Evolutionary conservation across 441 rosid species (phyloP).

Genomic region (Pelargonium australe): DNA sequence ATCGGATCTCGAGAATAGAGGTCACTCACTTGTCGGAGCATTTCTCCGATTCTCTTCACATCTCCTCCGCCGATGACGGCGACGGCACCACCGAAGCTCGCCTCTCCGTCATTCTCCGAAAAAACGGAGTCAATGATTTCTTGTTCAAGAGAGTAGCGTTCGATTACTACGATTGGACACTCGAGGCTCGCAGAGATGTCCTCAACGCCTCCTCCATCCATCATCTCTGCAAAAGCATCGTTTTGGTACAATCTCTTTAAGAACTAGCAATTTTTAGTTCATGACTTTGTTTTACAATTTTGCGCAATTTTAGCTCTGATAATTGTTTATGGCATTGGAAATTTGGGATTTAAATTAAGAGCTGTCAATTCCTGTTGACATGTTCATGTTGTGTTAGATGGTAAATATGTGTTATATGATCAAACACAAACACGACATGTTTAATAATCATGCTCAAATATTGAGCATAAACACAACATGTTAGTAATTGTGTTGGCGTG

Average conservation of each 20-base stretch:
- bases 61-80: slow-evolving; percentile 19
- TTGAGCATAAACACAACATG: background rate
- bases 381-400: too few species aligned
- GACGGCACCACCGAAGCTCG: slow-evolving; percentile 41
- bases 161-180: slow-evolving; percentile 64
- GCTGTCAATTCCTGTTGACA: too few species aligned
- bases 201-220: slow-evolving; percentile 63
- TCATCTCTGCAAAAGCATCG: slow-evolving; percentile 90
- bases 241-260: slow-evolving; percentile 39
- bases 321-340: too few species aligned
- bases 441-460: too few species aligned
- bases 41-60: slow-evolving; percentile 21
- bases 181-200: slow-evolving; percentile 58
- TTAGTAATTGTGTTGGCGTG: too few species aligned
- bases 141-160: slow-evolving; percentile 49
- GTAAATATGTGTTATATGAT: too few species aligned
- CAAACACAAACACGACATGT: too few species aligned
- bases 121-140: slow-evolving; percentile 47
- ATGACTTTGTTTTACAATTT: too few species aligned
- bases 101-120: slow-evolving; percentile 55
- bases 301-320: too few species aligned
- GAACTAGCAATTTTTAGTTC: too few species aligned
- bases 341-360: too few species aligned
- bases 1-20: slow-evolving; percentile 47
- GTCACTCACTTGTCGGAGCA: slow-evolving; percentile 24